phyloP scores from a whole-genome alignment of 345 rosid genomes.

The Syzygium oleosum region DNA sequence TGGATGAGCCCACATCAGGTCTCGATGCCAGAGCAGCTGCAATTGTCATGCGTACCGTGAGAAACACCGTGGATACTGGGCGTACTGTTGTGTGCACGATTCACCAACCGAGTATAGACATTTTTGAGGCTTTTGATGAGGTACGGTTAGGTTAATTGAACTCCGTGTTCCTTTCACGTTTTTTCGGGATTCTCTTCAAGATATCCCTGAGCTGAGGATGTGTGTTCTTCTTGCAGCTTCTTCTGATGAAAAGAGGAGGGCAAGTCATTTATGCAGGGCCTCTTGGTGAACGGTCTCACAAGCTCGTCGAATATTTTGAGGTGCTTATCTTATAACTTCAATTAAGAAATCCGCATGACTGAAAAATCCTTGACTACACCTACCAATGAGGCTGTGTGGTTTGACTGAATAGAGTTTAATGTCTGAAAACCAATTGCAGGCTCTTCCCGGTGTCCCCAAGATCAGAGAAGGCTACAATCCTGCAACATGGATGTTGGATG shows the following conservation, averaged over 20 bases:
- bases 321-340: neutral
- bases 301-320: slow-evolving; percentile 23
- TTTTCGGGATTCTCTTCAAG: neutral
- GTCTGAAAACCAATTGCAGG: slow-evolving; percentile 12
- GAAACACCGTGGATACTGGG: slow-evolving; percentile 17
- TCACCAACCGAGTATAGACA: slow-evolving; percentile 19
- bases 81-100: slow-evolving; percentile 16
- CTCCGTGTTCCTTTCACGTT: neutral
- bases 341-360: neutral
- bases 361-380: neutral
- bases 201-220: neutral
- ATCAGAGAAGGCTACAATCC: slow-evolving; percentile 39
- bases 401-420: neutral
- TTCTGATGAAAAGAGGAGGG: slow-evolving; percentile 32
- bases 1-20: slow-evolving; percentile 18
- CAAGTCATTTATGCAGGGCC: slow-evolving; percentile 27
- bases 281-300: slow-evolving; percentile 18
- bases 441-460: slow-evolving; percentile 24
- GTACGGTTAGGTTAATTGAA: neutral
- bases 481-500: slow-evolving; percentile 52
- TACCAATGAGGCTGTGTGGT: neutral
- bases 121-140: slow-evolving; percentile 20
- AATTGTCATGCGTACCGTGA: slow-evolving; percentile 14
- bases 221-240: slow-evolving; percentile 11
- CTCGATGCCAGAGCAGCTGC: slow-evolving; percentile 21